A percentile compares a stretch with the other conserved stretches of the same genome.
Conservation (phyloP, 306 rosid species). For the Ormosia emarginata region DNA sequence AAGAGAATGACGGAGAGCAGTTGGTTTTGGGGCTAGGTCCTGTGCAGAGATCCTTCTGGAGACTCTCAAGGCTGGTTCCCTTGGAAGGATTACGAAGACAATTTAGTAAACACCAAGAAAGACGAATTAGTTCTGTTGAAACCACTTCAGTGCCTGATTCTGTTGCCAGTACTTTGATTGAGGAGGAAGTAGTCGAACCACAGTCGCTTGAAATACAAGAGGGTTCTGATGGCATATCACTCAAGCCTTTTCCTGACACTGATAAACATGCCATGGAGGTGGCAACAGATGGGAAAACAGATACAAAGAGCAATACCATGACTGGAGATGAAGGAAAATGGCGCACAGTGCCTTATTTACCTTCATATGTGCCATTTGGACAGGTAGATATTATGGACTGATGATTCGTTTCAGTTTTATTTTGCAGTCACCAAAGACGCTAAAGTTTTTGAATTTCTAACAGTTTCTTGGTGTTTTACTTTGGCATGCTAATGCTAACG, state of each 20-base stretch:
- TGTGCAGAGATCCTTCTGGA: conserved; percentile 86
- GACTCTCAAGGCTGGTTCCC: conserved; percentile 91
- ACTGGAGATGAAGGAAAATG: conserved; percentile 58
- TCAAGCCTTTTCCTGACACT: conserved; percentile 71
- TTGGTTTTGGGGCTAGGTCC: conserved; percentile 98
- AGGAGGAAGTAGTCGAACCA: conserved; percentile 68
- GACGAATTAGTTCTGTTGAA: conserved; percentile 37
- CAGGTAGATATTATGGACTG: conserved; percentile 49
- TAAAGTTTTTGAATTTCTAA: neutral
- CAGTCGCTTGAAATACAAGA: conserved; percentile 95
- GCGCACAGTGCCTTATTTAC: conserved; percentile 84
- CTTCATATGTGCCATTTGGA: conserved; percentile 96
- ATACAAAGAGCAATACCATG: conserved; percentile 34
- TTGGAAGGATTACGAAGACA: conserved; percentile 72
- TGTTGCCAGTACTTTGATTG: conserved; percentile 48
- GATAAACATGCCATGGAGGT: conserved; percentile 42
- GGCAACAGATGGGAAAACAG: conserved; percentile 45
- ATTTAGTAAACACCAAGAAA: conserved; percentile 52
- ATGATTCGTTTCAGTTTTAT: neutral
- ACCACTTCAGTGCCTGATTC: conserved; percentile 50
- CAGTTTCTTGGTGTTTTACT: neutral
- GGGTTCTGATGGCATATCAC: conserved; percentile 89
- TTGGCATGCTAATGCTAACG: neutral
- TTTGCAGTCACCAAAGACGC: neutral
- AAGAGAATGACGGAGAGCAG: conserved; percentile 60